Evolutionary conservation across 148 eudicot genomes (phyloP).

Genomic region (Linanthus parryae): DNA sequence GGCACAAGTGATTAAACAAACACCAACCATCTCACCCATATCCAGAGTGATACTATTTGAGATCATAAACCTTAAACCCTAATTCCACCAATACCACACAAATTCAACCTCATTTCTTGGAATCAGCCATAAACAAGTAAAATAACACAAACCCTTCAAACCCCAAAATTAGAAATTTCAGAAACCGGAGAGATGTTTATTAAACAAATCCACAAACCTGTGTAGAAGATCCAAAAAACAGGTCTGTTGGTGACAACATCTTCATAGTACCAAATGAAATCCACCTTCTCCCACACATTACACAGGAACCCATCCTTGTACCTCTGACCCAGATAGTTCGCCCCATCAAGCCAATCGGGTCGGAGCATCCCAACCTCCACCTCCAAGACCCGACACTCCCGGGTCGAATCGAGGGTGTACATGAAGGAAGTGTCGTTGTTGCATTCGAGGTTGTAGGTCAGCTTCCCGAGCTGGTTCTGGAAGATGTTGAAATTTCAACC

Average conservation of each 20-base stretch:
- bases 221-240: slow-evolving; percentile 12
- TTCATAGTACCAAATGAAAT: slow-evolving; percentile 13
- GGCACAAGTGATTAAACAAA: too few species aligned
- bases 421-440: slow-evolving; percentile 12
- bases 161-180: too few species aligned
- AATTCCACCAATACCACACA: too few species aligned
- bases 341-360: slow-evolving; percentile 11
- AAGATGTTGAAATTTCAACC: slow-evolving; percentile 40
- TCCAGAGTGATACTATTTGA: too few species aligned
- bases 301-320: slow-evolving; percentile 11
- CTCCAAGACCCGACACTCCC: slow-evolving; percentile 1
- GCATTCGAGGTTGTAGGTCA: slow-evolving; percentile 39
- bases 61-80: too few species aligned
- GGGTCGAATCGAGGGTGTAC: slow-evolving; percentile 7
- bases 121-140: too few species aligned
- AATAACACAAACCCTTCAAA: too few species aligned
- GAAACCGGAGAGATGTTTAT: too few species aligned
- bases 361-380: slow-evolving; percentile 9
- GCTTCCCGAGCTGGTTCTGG: slow-evolving; percentile 30
- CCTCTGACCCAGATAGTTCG: slow-evolving; percentile 8
- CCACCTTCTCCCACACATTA: slow-evolving; percentile 15
- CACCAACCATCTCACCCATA: too few species aligned
- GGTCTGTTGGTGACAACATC: slow-evolving; percentile 14
- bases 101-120: too few species aligned
- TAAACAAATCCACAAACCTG: slow-evolving; percentile 2